Evolutionary conservation across 139 green algal genomes (phyloP), one percentile per base, ranked within the genome.

Genomic region (Nannochloris sp.): DNA sequence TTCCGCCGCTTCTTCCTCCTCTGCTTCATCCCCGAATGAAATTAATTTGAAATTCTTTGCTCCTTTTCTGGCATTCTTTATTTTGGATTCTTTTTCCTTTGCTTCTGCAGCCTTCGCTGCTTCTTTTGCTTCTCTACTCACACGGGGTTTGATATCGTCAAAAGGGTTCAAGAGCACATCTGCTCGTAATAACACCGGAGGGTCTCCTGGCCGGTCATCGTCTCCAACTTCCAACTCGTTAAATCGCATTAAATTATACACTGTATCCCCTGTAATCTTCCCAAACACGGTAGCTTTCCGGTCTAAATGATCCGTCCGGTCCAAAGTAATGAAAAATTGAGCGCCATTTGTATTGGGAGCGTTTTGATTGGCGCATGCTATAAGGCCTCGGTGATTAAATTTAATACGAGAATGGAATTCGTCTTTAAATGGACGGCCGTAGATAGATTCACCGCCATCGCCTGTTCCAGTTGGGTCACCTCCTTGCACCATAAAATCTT

Each of bases 91-190:
- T 4, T 64, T 68, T 12, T 30, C 60, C 44, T n/a, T 38, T n/a
- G 61, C 61, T 14, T 39, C 35, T 24, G 37, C 73, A 27, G 24
- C 53, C 2, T 33, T 56, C 3, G 23, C 71, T 12, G 36, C 58
- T 54, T 78, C 64, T 23, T 64, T 61, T 0, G 57, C 76, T 6
- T 65, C 61, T 60, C 70, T 70, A 58, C 65, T 64, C 30, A 68
- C 59, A 6, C 87, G 76, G n/a, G 89, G 88, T 38, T 85, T 78
- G 23, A 98, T 89, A 73, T 97, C 92, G 6, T 96, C 90, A 68
- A 98, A 98, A 1, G 93, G 93, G 76, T 95, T 97, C 83, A 85
- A 93, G 61, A 97, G 61, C 57, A 98, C 90, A 47, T 95, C 86
- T 0, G 68, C 74, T 6, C 66, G 42, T 46, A 63, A 58, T 14